These are phyloP conservation scores for Euphorbia schlechtendalii DNA, from an alignment of 441 rosid genomes.

Conservation along the genomic window DNA sequence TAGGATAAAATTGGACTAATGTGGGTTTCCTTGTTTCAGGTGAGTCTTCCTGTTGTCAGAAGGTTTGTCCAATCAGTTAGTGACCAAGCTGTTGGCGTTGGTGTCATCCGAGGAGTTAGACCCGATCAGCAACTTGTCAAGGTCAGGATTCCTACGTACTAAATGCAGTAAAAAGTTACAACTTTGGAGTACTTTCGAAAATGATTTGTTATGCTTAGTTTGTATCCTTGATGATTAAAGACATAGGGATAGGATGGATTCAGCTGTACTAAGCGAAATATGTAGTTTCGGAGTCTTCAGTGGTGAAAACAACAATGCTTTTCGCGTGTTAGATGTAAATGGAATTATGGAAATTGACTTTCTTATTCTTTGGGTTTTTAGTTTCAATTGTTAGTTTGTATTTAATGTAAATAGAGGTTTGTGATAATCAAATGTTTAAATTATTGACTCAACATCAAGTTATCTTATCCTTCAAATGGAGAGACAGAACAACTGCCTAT, in stretches of 20 bases:
- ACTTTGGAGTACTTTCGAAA: slow-evolving; percentile 6
- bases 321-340: too few species aligned
- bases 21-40: slow-evolving; percentile 44
- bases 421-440: background rate
- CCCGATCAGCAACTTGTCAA: slow-evolving; percentile 97
- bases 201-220: background rate
- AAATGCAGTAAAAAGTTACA: background rate
- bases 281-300: too few species aligned
- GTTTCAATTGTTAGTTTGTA: background rate
- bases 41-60: slow-evolving; percentile 96
- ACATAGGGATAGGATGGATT: background rate
- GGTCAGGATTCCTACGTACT: slow-evolving; percentile 33
- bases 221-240: too few species aligned
- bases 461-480: too few species aligned
- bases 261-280: too few species aligned
- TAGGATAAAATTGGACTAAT: background rate
- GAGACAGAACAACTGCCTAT: too few species aligned
- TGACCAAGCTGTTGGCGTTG: slow-evolving; percentile 88
- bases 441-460: background rate
- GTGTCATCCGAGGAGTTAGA: slow-evolving; percentile 78
- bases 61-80: slow-evolving; percentile 89
- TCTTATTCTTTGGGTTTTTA: too few species aligned
- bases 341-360: too few species aligned
- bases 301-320: too few species aligned
- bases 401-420: background rate